Evolutionary conservation across 805 yeast species (phyloP).

Genomic region (Saccharomycopsis fibuligera): DNA sequence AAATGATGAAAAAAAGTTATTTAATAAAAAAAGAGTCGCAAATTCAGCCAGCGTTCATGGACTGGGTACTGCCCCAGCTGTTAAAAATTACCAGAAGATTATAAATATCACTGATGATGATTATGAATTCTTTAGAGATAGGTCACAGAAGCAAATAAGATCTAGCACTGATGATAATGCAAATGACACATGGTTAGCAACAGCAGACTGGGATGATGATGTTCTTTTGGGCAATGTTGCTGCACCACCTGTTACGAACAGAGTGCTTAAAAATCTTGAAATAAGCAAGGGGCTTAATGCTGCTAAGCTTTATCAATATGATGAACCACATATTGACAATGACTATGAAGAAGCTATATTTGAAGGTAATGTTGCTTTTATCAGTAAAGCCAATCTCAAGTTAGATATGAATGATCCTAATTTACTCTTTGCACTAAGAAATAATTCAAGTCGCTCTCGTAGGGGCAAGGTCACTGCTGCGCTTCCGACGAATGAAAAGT

Average conservation of each 20-base stretch:
- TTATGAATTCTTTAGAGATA: constrained; percentile 22
- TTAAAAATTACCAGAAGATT: background rate
- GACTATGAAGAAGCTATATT: constrained; percentile 69
- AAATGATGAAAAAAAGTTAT: constrained; percentile 13
- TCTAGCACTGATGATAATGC: constrained; percentile 28
- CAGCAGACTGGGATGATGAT: constrained; percentile 77
- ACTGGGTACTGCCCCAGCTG: background rate
- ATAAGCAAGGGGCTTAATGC: constrained; percentile 2
- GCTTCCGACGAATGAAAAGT: constrained; percentile 49
- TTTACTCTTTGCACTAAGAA: constrained; percentile 46
- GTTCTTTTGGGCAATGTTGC: constrained; percentile 40
- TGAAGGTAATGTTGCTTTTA: constrained; percentile 46
- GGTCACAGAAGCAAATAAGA: constrained; percentile 20
- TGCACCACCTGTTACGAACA: constrained; percentile 5
- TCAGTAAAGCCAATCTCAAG: constrained; percentile 26
- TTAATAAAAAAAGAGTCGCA: constrained; percentile 6
- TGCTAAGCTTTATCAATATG: constrained; percentile 24
- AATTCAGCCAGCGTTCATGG: too few relatives aligned
- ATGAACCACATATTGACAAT: constrained; percentile 37
- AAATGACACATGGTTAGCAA: constrained; percentile 55
- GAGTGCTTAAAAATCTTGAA: constrained; percentile 24
- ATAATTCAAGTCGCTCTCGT: background rate
- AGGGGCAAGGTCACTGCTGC: constrained; percentile 28
- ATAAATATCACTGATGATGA: constrained; percentile 27
- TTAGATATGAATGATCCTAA: constrained; percentile 87